These are phyloP conservation scores for Solanum megistacrolobum DNA, from an alignment of 257 asterid genomes.

Conservation along the genomic window DNA sequence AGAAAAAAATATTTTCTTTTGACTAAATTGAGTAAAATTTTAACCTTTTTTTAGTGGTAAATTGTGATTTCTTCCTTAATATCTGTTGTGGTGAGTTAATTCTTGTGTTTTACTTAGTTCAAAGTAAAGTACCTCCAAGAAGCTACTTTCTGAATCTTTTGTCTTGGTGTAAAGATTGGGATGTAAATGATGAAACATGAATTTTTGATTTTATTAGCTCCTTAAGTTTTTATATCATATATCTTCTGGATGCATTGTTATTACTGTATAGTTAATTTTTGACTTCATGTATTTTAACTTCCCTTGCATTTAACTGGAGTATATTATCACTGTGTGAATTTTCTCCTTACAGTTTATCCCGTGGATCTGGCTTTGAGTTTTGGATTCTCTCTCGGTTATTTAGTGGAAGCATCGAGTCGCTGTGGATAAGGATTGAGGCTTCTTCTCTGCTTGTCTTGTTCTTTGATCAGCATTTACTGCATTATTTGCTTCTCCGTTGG, in stretches of 20 bases:
- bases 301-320: background rate
- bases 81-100: background rate
- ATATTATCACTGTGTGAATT: background rate
- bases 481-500: background rate
- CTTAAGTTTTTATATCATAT: background rate
- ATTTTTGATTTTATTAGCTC: background rate
- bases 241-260: background rate
- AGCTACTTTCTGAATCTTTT: background rate
- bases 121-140: background rate
- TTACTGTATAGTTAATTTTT: background rate
- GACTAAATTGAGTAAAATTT: background rate
- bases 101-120: background rate
- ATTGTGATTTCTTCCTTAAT: background rate
- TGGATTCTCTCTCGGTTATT: constrained; percentile 18
- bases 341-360: background rate
- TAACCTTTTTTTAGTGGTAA: background rate
- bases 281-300: background rate
- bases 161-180: background rate
- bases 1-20: background rate
- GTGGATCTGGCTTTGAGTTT: background rate
- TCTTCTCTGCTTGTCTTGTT: background rate
- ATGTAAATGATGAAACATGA: background rate
- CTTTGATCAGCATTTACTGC: background rate
- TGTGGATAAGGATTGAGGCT: background rate
- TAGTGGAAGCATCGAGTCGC: constrained; percentile 10